Evolutionary conservation across 1,284 basidiomycete species (phyloP).

Genomic region (Farysia itapuensis): DNA sequence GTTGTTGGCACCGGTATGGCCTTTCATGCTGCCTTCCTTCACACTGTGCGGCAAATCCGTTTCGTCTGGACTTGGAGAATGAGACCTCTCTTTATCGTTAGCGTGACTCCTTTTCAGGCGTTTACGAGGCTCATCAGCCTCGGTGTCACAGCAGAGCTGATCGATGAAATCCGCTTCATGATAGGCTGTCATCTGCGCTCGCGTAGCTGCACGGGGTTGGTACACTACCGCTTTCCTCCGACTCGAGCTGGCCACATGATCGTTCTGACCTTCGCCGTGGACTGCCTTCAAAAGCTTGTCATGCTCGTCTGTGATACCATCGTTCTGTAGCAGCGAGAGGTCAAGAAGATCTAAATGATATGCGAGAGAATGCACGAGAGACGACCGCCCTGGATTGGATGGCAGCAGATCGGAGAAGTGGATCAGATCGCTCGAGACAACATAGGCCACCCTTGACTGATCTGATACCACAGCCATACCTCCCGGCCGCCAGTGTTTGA

Average conservation of each 20-base stretch:
- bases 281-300: conserved; percentile 3
- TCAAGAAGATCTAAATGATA: conserved; percentile 41
- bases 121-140: background rate
- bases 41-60: background rate
- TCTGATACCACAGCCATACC: conserved; percentile 5
- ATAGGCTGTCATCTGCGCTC: conserved; percentile 16
- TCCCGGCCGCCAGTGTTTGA: too few relatives aligned
- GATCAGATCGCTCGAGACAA: conserved; percentile 67
- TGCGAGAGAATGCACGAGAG: conserved; percentile 73
- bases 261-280: background rate
- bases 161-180: conserved; percentile 16
- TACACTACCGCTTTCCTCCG: conserved; percentile 6
- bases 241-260: background rate
- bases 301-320: background rate
- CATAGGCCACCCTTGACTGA: conserved; percentile 62
- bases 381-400: conserved; percentile 77
- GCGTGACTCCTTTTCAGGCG: background rate
- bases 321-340: conserved; percentile 1
- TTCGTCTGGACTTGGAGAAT: background rate
- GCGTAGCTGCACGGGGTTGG: conserved; percentile 4
- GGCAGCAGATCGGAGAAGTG: conserved; percentile 72
- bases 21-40: background rate
- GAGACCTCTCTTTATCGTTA: background rate
- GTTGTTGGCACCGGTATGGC: conserved; percentile 2
- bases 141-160: conserved; percentile 5